Evolutionary conservation across 371 early-diverging fungal species (phyloP).

Genomic region (Mortierella sp.): DNA sequence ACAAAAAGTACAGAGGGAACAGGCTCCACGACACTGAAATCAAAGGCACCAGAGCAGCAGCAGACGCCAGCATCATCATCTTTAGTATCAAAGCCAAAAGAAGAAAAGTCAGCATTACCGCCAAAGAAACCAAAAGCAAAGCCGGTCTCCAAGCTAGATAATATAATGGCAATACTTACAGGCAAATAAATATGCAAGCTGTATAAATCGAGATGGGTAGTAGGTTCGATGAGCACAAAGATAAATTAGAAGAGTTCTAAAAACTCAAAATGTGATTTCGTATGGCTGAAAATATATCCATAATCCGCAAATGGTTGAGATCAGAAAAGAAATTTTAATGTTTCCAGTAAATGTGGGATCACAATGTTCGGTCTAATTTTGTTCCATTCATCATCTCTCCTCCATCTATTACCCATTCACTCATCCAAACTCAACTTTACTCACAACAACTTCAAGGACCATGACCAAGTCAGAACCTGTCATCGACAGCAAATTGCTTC

Average conservation of each 20-base stretch:
- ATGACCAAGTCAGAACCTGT: not conserved
- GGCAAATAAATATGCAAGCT: slow-evolving; percentile 24
- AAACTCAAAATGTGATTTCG: too few relatives aligned
- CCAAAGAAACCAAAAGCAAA: slow-evolving; percentile 30
- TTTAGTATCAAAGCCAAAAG: not conserved
- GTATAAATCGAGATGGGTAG: too few relatives aligned
- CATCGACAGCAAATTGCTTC: not conserved
- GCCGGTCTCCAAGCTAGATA: slow-evolving; percentile 34
- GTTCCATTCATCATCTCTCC: not conserved
- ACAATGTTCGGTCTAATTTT: too few relatives aligned
- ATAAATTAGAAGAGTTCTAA: too few relatives aligned
- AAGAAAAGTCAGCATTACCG: slow-evolving; percentile 7
- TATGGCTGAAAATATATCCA: too few relatives aligned
- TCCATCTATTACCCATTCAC: not conserved
- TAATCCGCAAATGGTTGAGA: too few relatives aligned
- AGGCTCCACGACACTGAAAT: not conserved
- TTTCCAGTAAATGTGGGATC: too few relatives aligned
- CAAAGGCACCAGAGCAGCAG: not conserved
- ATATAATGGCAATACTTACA: slow-evolving; percentile 50
- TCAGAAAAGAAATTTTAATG: too few relatives aligned
- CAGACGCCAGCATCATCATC: not conserved
- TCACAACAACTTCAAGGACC: not conserved
- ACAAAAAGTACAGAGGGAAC: not conserved
- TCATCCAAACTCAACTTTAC: not conserved
- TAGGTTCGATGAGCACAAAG: too few relatives aligned